Evolutionary conservation across 169 alveolate species (phyloP), one percentile per base, ranked within the genome.

Genomic region (Plasmodium cynomolgi): DNA sequence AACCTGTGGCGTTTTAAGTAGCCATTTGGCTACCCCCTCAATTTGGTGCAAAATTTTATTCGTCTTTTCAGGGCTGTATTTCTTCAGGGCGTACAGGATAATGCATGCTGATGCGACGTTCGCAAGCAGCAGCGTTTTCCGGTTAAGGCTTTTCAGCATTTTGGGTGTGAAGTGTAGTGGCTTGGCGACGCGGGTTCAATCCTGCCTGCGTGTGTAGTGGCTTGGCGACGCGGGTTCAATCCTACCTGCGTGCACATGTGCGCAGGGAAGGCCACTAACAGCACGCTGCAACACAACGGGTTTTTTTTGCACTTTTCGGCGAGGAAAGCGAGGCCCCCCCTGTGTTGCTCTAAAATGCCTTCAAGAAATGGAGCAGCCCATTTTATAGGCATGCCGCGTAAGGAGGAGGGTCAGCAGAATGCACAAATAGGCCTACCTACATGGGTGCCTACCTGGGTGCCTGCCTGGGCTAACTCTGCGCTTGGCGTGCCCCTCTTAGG

Each of bases 21-120:
- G 29, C 81, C 83, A 74, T 23, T 74, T 68, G 15, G 56, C 68
- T 15, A 77, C 26, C 13, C 34, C 9, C 23, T 75, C 39, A 9
- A 85, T 33, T 54, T 74, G 77, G 26, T 77, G 17, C 1, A 85
- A 31, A 20, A 85, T 17, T 39, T n/a, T 20, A 11, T 44, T 73
- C 34, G 37, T 77, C 33, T 34, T 34, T 3, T 77, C 73, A 5
- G 77, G 77, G 50, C 23, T 44, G 56, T 84, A 84, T 11, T 8
- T 73, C 9, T 41, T 72, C 58, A 73, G 33, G 37, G 39, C 39
- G 34, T 73, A 84, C 23, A 71, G 5, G 13, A 84, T 4, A 17
- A 39, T 82, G 15, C 77, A 31, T 13, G 17, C 84, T 2, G 75
- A 72, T 13, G 80, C 77, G 33, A 84, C 77, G 23, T 84, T 84